Evolutionary conservation across 208 protist species (phyloP), one percentile per base, ranked within the genome.

Genomic region (Trypanosoma congolense): DNA sequence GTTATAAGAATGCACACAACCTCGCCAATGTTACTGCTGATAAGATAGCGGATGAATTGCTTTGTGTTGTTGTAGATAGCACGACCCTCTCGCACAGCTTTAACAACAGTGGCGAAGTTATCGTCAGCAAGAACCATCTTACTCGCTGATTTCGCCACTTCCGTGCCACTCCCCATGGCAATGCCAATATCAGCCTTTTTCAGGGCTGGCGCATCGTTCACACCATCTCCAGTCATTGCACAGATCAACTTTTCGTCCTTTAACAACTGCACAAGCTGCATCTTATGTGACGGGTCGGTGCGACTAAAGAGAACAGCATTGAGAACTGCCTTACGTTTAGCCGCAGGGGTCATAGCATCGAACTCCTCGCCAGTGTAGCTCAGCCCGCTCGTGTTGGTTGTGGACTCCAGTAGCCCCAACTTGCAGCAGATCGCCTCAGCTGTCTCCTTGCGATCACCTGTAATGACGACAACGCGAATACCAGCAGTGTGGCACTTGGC

Each of bases 161-260:
- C 96, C 4, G 98, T 99, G 10, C 98, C 98, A 21, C 88, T 89
- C 48, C 97, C 97, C 95, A 99, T 99, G 22, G 97, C 96, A 51
- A 99, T 96, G 49, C 98, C 98, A 73, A 99, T 98, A 73, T 99
- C 92, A 1, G 97, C 97, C 41, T 97, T 89, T 56, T 98, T 98
- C 21, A 99, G 80, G n/a, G 98, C 97, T 0, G 97, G 96, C 3
- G 97, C 93, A 59, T 96, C 90, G 61, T 97, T 97, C 24, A 96
- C 82, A 28, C 90, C 90, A 65, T 97, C 90, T 10, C 92, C 89
- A 0, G 89, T 96, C 89, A 96, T 93, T 24, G 85, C 88, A 43
- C 76, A 87, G 45, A 96, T 86, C n/a, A 90, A 58, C 49, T 71
- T 68, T 49, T 92, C 59, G n/a, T 87, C 70, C 51, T 95, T 83